Evolutionary conservation across 2,329 filamentous ascomycete genomes (phyloP).

Genomic region (Colletotrichum brevisporum): DNA sequence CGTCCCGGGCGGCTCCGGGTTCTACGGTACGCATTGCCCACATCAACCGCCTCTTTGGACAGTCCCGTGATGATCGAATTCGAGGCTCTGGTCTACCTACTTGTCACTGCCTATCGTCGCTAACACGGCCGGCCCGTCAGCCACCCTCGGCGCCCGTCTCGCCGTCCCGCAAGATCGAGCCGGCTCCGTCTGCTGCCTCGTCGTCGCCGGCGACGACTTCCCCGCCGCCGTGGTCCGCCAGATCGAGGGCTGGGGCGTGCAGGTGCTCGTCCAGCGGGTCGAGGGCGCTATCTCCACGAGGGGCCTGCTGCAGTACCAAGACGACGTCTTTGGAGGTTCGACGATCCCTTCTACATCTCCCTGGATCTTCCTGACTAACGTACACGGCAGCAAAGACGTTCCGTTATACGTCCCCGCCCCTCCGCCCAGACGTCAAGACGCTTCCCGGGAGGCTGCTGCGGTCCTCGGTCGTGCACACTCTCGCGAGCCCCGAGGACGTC

Average conservation of each 20-base stretch:
- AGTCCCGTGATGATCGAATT: too few species aligned
- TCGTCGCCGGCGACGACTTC: conserved; percentile 19
- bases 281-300: not conserved
- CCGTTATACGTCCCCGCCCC: not conserved
- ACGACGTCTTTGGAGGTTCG: conserved; percentile 21
- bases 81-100: too few species aligned
- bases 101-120: too few species aligned
- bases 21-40: conserved; percentile 15
- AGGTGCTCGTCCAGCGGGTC: not conserved
- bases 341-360: not conserved
- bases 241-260: conserved; percentile 21
- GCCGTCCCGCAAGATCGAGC: conserved; percentile 12
- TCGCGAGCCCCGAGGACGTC: conserved; percentile 2
- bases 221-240: not conserved
- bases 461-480: conserved; percentile 2
- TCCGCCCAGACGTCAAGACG: not conserved
- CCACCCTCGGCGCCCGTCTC: conserved; percentile 33
- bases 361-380: not conserved
- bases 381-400: not conserved
- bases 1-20: conserved; percentile 30
- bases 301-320: conserved; percentile 10
- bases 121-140: not conserved
- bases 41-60: too few species aligned
- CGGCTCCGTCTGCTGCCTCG: conserved; percentile 13
- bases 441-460: not conserved